Evolutionary conservation across 148 eudicot genomes (phyloP).

Genomic region (Vaccinium macrocarpon): DNA sequence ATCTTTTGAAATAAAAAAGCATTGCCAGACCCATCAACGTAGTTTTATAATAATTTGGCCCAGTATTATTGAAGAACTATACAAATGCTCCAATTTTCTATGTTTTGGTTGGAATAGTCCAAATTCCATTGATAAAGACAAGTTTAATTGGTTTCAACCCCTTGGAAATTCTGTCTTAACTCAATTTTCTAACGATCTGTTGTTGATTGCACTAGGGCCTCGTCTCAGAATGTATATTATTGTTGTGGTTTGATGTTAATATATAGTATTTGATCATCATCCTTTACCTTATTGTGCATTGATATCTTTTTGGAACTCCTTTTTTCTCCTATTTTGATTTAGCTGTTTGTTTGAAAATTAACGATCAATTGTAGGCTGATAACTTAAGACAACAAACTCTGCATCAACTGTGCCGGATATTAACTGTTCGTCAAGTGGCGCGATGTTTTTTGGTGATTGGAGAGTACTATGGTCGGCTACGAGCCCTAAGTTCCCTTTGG

Average conservation of each 20-base stretch:
- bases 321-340: background rate
- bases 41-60: conserved; percentile 1
- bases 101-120: conserved; percentile 42
- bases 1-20: background rate
- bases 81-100: background rate
- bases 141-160: conserved; percentile 12
- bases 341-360: background rate
- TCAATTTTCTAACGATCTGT: background rate
- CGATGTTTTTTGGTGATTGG: conserved; percentile 85
- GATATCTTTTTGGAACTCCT: background rate
- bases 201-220: background rate
- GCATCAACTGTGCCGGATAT: conserved; percentile 69
- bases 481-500: conserved; percentile 98
- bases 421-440: conserved; percentile 89
- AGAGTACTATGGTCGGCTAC: conserved; percentile 80
- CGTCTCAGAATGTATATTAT: background rate
- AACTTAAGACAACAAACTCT: conserved; percentile 88
- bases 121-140: conserved; percentile 25
- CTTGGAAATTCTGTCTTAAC: background rate
- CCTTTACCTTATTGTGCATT: background rate
- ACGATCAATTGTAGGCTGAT: conserved; percentile 66
- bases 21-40: conserved; percentile 14
- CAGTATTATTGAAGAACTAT: conserved; percentile 1
- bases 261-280: background rate
- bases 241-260: background rate